Conservation (phyloP, 2,329 filamentous ascomycete species). For the Pyricularia sp. region DNA sequence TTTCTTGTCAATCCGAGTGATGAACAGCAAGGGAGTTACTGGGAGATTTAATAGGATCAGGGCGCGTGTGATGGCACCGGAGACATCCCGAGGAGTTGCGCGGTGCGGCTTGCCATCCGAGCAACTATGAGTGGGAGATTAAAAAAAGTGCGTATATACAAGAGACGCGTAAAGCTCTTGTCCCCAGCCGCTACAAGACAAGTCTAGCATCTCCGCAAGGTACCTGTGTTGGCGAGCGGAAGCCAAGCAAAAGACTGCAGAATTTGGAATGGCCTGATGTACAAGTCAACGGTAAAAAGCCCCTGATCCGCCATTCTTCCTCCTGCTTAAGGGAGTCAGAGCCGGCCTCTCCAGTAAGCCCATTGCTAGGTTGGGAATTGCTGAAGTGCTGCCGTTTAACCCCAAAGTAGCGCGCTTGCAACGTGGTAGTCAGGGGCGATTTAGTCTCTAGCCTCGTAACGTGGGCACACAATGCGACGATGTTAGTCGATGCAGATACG, state of each 20-base stretch:
- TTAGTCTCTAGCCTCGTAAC: background rate
- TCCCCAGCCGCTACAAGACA: background rate
- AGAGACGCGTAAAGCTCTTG: background rate
- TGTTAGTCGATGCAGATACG: background rate
- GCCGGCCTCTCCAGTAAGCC: background rate
- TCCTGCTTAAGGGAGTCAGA: background rate
- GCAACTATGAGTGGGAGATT: background rate
- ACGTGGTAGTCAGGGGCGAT: background rate
- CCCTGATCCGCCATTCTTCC: background rate
- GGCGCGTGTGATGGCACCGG: background rate
- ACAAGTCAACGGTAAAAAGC: background rate
- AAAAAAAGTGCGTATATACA: background rate
- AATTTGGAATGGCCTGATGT: background rate
- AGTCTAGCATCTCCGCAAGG: background rate
- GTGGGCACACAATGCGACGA: background rate
- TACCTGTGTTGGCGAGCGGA: background rate
- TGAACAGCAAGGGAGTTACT: background rate
- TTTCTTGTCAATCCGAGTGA: background rate
- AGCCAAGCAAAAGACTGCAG: background rate
- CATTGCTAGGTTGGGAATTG: background rate
- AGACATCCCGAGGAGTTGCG: background rate
- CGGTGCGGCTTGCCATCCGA: background rate
- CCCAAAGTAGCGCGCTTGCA: background rate
- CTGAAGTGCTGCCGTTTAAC: background rate
- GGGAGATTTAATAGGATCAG: background rate